phyloP scores from a whole-genome alignment of 106 monocot genomes.

The Phalaenopsis aphrodite region DNA sequence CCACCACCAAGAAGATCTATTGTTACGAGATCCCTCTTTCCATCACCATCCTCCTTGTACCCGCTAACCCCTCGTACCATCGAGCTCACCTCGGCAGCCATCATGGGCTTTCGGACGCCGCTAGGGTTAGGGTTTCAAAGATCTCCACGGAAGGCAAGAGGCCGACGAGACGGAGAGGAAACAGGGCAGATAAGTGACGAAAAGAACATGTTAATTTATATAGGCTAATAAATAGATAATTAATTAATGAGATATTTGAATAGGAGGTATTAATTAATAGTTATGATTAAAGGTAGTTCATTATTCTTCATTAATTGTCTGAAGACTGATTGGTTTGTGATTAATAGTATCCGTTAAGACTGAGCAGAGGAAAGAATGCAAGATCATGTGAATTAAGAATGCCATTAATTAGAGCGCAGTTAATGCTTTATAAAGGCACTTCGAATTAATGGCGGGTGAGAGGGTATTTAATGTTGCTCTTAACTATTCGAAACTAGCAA shows the following conservation, averaged over 20 bases:
- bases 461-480: background rate
- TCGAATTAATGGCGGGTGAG: background rate
- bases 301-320: background rate
- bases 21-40: constrained; percentile 2
- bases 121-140: constrained; percentile 1
- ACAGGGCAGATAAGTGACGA: background rate
- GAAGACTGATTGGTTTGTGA: background rate
- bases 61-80: constrained; percentile 5
- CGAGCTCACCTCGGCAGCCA: constrained; percentile 6
- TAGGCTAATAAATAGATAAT: background rate
- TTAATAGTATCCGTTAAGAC: background rate
- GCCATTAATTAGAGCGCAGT: background rate
- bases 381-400: background rate
- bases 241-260: background rate
- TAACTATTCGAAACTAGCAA: background rate
- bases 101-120: background rate
- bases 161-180: background rate
- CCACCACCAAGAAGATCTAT: constrained; percentile 8
- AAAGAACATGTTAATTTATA: background rate
- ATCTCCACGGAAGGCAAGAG: background rate
- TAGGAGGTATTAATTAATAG: background rate
- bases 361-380: background rate
- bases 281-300: background rate
- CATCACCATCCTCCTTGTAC: constrained; percentile 2
- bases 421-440: background rate